Conservation (phyloP, 768 basidiomycete species). For the Leccinum subgranulosum region DNA sequence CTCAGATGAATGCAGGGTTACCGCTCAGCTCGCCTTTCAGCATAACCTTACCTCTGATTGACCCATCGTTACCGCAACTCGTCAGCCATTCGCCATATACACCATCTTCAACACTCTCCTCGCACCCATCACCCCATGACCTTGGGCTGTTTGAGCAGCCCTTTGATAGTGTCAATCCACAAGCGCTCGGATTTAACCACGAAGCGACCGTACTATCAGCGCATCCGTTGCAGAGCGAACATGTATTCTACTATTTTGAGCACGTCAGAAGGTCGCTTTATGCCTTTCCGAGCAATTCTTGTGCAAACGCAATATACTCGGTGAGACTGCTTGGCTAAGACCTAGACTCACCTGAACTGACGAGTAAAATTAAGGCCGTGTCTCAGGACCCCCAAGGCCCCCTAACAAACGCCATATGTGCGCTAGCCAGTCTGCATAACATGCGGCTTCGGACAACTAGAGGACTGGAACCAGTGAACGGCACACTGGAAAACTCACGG, state of each 20-base stretch:
- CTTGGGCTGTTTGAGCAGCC: constrained; percentile 30
- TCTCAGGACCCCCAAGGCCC: constrained; percentile 66
- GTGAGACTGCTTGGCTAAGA: constrained; percentile 40
- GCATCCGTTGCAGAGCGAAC: constrained; percentile 50
- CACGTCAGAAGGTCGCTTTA: constrained; percentile 66
- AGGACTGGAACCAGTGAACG: constrained; percentile 55
- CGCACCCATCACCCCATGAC: constrained; percentile 34
- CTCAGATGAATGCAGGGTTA: constrained; percentile 23
- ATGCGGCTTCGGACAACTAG: constrained; percentile 58
- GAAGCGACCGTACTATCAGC: constrained; percentile 27
- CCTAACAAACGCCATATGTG: constrained; percentile 69
- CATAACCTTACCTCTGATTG: constrained; percentile 26
- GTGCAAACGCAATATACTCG: constrained; percentile 62
- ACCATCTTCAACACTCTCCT: constrained; percentile 30
- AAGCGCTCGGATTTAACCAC: constrained; percentile 26
- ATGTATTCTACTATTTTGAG: constrained; percentile 73
- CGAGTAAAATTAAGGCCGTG: constrained; percentile 37
- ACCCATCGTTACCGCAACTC: constrained; percentile 27
- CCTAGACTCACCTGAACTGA: constrained; percentile 15
- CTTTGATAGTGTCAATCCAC: constrained; percentile 35
- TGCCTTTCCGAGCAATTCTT: constrained; percentile 57
- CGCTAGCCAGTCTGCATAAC: constrained; percentile 70
- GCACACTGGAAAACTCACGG: constrained; percentile 53
- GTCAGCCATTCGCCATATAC: constrained; percentile 33
- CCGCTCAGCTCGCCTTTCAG: constrained; percentile 31